A percentile compares a stretch with the other conserved stretches of the same genome.
These are phyloP conservation scores for Saccharomycopsis olivae DNA, from an alignment of 805 yeast genomes.

Conservation along the genomic window DNA sequence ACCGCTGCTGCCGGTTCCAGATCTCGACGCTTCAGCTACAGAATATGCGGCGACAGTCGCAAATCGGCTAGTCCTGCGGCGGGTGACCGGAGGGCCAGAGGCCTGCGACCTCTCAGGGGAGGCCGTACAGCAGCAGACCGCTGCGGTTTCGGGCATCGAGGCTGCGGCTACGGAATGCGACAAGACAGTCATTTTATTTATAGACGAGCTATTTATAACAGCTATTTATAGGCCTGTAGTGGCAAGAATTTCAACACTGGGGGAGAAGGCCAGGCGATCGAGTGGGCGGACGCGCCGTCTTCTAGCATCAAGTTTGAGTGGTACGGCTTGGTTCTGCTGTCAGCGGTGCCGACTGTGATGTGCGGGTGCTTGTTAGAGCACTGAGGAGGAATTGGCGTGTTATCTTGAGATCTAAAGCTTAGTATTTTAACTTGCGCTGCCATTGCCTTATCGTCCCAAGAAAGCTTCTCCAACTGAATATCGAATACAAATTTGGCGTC, in stretches of 20 bases:
- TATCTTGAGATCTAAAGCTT: too few species aligned
- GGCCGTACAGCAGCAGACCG: slow-evolving; percentile 10
- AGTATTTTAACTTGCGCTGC: slow-evolving; percentile 26
- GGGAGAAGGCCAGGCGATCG: too few species aligned
- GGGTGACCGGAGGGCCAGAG: too few species aligned
- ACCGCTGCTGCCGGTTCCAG: slow-evolving; percentile 10
- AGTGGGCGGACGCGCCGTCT: too few species aligned
- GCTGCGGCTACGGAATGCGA: slow-evolving; percentile 10
- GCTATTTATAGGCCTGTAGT: too few species aligned
- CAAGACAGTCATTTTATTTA: too few species aligned
- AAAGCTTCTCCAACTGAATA: slow-evolving; percentile 33
- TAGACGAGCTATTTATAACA: too few species aligned
- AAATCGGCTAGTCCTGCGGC: too few species aligned
- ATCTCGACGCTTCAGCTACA: slow-evolving; percentile 14
- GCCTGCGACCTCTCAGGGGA: slow-evolving; percentile 3
- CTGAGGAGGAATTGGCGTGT: too few species aligned
- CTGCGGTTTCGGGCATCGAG: slow-evolving; percentile 13
- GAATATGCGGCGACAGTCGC: slow-evolving; percentile 5
- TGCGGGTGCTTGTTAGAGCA: slow-evolving; percentile 46
- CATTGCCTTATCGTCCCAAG: slow-evolving; percentile 41
- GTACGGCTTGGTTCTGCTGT: too few species aligned
- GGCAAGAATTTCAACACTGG: too few species aligned
- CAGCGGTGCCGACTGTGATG: slow-evolving; percentile 59
- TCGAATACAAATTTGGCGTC: slow-evolving; percentile 22
- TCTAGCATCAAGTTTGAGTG: too few species aligned